Conservation (phyloP, 176 grass and related monocot species). For the bread wheat (Triticum aestivum) region DNA sequence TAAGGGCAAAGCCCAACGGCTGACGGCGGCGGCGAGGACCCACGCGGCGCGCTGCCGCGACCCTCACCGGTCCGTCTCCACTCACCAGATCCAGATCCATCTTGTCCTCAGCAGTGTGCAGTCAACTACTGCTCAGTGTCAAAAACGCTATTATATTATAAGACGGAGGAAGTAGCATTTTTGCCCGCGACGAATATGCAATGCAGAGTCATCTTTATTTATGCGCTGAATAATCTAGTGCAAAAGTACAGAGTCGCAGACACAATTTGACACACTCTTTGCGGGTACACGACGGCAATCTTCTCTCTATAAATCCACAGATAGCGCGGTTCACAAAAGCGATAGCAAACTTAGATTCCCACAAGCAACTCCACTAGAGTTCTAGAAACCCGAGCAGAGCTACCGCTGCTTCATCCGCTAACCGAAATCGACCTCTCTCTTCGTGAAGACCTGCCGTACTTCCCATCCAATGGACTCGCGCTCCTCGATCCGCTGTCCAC, state of each 20-base stretch:
- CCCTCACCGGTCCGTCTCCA: too few relatives aligned
- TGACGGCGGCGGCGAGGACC: too few relatives aligned
- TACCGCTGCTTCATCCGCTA: slow-evolving; percentile 22
- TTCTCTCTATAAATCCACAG: background rate
- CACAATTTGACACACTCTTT: background rate
- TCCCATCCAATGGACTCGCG: slow-evolving; percentile 24
- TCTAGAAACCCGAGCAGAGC: background rate
- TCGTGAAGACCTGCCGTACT: background rate
- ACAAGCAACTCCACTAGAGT: background rate
- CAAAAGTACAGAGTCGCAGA: background rate
- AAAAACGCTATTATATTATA: too few relatives aligned
- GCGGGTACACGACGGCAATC: background rate
- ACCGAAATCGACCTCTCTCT: slow-evolving; percentile 48
- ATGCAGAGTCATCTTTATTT: background rate
- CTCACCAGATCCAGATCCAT: too few relatives aligned
- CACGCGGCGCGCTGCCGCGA: too few relatives aligned
- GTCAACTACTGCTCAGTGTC: too few relatives aligned
- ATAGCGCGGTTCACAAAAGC: background rate
- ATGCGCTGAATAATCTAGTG: background rate
- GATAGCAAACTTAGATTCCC: background rate
- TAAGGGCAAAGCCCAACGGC: too few relatives aligned
- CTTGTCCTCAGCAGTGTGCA: too few relatives aligned
- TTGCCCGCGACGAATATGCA: background rate
- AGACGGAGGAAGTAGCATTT: too few relatives aligned
- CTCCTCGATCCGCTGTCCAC: slow-evolving; percentile 52